Conservation (phyloP, 2,329 filamentous ascomycete species). For the Scleromitrula shiraiana region DNA sequence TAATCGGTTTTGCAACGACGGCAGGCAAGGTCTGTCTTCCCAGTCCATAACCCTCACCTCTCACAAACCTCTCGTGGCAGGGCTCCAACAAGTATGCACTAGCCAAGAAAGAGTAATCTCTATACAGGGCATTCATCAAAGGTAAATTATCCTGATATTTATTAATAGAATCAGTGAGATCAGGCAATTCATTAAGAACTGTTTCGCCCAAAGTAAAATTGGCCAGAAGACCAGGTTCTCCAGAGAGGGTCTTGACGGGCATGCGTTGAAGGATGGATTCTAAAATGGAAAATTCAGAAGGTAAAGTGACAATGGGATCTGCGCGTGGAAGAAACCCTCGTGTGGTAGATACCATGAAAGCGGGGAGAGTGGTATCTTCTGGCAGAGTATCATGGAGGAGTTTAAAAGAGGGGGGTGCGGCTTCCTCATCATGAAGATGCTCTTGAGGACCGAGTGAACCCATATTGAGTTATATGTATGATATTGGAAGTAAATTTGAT, state of each 20-base stretch:
- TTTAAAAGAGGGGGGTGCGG: constrained; percentile 39
- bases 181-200: constrained; percentile 66
- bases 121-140: constrained; percentile 76
- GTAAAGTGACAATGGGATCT: constrained; percentile 55
- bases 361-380: constrained; percentile 54
- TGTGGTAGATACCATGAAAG: constrained; percentile 72
- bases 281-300: constrained; percentile 63
- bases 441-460: constrained; percentile 25
- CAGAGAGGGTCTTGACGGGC: constrained; percentile 68
- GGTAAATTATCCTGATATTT: constrained; percentile 66
- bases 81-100: constrained; percentile 88
- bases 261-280: constrained; percentile 67
- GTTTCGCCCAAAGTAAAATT: constrained; percentile 64
- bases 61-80: constrained; percentile 68
- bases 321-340: constrained; percentile 67
- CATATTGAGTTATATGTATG: constrained; percentile 19
- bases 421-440: too few relatives aligned
- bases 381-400: constrained; percentile 57
- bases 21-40: constrained; percentile 66
- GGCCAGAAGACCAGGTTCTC: constrained; percentile 70
- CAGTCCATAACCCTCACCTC: constrained; percentile 69
- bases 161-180: constrained; percentile 67
- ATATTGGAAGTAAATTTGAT: neutral
- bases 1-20: constrained; percentile 72
- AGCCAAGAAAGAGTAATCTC: constrained; percentile 86